Evolutionary conservation across 2,329 filamentous ascomycete species (phyloP).

Genomic region (Monilinia polystroma): DNA sequence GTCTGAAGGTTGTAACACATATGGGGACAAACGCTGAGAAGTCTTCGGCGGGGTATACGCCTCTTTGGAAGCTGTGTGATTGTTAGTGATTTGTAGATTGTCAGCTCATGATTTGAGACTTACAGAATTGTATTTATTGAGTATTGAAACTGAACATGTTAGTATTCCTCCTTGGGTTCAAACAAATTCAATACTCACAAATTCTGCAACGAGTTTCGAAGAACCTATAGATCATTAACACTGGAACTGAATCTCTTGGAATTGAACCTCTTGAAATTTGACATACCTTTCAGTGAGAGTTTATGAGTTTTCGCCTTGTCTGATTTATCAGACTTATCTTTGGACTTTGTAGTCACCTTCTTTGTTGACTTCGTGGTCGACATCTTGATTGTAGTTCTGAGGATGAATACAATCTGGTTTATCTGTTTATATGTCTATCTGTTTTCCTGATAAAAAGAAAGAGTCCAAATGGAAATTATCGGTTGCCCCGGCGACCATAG

Average conservation of each 20-base stretch:
- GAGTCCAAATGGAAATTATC: not conserved
- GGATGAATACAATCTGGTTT: not conserved
- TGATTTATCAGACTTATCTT: constrained; percentile 44
- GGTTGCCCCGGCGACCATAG: constrained; percentile 26
- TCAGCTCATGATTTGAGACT: constrained; percentile 35
- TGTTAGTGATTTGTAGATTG: constrained; percentile 4
- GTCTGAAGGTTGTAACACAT: not conserved
- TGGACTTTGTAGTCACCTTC: constrained; percentile 34
- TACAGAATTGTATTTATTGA: constrained; percentile 96
- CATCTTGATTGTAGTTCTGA: constrained; percentile 1
- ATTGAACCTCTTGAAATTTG: not conserved
- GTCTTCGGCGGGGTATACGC: constrained; percentile 89
- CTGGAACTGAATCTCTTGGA: constrained; percentile 13
- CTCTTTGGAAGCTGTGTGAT: constrained; percentile 71
- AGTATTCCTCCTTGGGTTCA: constrained; percentile 17
- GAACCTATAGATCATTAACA: constrained; percentile 52
- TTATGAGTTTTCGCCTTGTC: constrained; percentile 92
- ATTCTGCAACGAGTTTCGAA: constrained; percentile 89
- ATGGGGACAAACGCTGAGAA: constrained; percentile 74
- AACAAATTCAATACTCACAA: constrained; percentile 59
- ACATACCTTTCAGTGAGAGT: constrained; percentile 80
- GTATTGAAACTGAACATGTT: constrained; percentile 74
- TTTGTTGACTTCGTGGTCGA: constrained; percentile 4
- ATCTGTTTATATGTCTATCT: not conserved
- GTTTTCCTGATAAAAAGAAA: constrained; percentile 7